A percentile compares a stretch with the other conserved stretches of the same genome.
phyloP scores from a whole-genome alignment of 768 basidiomycete genomes.

The Podaxis sp. region DNA sequence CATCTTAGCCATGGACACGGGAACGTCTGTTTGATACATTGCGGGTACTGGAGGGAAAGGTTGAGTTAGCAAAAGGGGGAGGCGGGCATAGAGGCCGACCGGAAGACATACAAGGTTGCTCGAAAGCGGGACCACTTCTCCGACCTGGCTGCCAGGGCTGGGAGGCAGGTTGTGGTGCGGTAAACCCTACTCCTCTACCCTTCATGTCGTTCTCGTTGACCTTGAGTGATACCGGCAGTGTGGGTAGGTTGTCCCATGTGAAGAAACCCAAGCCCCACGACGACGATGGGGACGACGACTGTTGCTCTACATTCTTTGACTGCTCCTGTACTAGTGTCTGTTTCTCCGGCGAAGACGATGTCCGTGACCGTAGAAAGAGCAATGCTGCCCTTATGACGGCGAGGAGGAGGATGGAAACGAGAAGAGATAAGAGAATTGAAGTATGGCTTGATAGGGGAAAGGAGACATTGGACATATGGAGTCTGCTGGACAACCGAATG shows the following conservation, averaged over 20 bases:
- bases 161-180: slow-evolving; percentile 16
- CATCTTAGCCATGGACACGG: slow-evolving; percentile 39
- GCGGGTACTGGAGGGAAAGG: slow-evolving; percentile 27
- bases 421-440: slow-evolving; percentile 16
- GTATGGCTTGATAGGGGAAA: slow-evolving; percentile 13
- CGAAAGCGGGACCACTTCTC: slow-evolving; percentile 30
- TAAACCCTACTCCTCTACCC: slow-evolving; percentile 16
- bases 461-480: slow-evolving; percentile 20
- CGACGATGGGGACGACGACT: slow-evolving; percentile 12
- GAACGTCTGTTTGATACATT: slow-evolving; percentile 31
- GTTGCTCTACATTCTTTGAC: slow-evolving; percentile 16
- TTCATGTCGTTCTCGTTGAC: slow-evolving; percentile 10
- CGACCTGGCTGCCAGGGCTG: slow-evolving; percentile 23
- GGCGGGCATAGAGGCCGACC: slow-evolving; percentile 6
- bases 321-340: slow-evolving; percentile 19
- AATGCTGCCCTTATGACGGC: slow-evolving; percentile 23
- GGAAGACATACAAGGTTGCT: slow-evolving; percentile 32
- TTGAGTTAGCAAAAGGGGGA: not conserved
- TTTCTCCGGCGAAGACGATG: slow-evolving; percentile 22
- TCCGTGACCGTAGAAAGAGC: slow-evolving; percentile 21
- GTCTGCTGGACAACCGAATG: slow-evolving; percentile 26
- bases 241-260: slow-evolving; percentile 30
- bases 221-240: slow-evolving; percentile 21
- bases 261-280: slow-evolving; percentile 31
- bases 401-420: slow-evolving; percentile 24